phyloP scores from a whole-genome alignment of 1,139 yeast species.

The Hemisphaericaspora lyxosophila region DNA sequence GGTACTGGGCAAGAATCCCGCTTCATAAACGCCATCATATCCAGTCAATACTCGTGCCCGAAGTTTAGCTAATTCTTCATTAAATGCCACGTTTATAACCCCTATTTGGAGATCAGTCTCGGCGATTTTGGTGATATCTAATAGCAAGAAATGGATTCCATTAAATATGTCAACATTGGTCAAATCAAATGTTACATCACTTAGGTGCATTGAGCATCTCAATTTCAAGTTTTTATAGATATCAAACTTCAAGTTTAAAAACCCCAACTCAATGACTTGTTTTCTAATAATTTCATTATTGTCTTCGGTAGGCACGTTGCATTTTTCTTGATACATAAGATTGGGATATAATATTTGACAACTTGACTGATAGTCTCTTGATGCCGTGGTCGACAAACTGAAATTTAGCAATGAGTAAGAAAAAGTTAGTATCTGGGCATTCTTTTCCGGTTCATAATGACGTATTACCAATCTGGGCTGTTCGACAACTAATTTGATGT shows the following conservation, averaged over 20 bases:
- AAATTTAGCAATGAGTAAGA: conserved; percentile 41
- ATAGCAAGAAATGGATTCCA: conserved; percentile 33
- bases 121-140: conserved; percentile 26
- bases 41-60: conserved; percentile 9
- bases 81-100: conserved; percentile 28
- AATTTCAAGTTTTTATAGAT: conserved; percentile 33
- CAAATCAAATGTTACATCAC: conserved; percentile 25
- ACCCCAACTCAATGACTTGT: conserved; percentile 17
- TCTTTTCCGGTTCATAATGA: conserved; percentile 22
- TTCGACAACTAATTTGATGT: conserved; percentile 41
- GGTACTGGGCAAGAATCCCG: background rate
- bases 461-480: conserved; percentile 45
- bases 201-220: conserved; percentile 23
- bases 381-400: conserved; percentile 34
- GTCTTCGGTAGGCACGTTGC: background rate
- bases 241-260: conserved; percentile 21
- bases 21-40: background rate
- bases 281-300: conserved; percentile 22
- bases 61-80: conserved; percentile 23
- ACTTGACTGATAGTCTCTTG: conserved; percentile 36
- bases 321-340: conserved; percentile 31
- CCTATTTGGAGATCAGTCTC: conserved; percentile 32
- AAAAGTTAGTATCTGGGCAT: conserved; percentile 31
- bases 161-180: conserved; percentile 31
- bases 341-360: conserved; percentile 39